Evolutionary conservation across 768 basidiomycete species (phyloP).

Genomic region (Calocera cornea): DNA sequence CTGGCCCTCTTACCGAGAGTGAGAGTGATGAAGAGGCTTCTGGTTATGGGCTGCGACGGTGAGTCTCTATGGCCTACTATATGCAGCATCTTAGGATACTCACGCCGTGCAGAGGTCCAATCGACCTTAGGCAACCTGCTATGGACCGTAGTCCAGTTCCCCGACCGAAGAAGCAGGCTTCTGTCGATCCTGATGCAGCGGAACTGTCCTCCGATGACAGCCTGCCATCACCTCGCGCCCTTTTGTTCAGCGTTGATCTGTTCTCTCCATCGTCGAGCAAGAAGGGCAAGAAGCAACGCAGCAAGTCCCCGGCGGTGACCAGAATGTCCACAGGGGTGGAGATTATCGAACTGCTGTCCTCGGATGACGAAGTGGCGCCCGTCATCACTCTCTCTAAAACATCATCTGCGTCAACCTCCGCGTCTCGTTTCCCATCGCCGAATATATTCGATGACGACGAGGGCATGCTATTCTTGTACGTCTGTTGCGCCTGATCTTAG

Average conservation of each 20-base stretch:
- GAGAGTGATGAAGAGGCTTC: background rate
- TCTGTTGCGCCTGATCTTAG: too few relatives aligned
- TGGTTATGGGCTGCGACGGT: background rate
- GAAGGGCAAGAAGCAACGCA: too few relatives aligned
- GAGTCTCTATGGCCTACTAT: background rate
- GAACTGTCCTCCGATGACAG: background rate
- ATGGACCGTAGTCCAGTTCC: background rate
- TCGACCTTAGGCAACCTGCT: too few relatives aligned
- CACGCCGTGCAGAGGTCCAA: background rate
- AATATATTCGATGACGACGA: background rate
- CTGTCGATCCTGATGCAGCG: background rate
- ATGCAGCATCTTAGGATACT: background rate
- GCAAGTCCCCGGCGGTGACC: too few relatives aligned
- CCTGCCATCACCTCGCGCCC: background rate
- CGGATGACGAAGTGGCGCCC: background rate
- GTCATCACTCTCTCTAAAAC: background rate
- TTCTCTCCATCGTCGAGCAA: too few relatives aligned
- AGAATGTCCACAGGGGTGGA: background rate
- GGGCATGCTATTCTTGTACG: background rate
- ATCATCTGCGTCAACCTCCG: too few relatives aligned
- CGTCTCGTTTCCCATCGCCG: too few relatives aligned
- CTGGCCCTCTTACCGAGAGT: background rate
- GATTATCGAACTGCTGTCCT: background rate
- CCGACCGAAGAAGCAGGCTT: background rate
- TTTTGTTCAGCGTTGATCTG: too few relatives aligned